Base-by-base conservation (phyloP, 2,329 filamentous ascomycete genomes). In the Verticillium longisporum region DNA sequence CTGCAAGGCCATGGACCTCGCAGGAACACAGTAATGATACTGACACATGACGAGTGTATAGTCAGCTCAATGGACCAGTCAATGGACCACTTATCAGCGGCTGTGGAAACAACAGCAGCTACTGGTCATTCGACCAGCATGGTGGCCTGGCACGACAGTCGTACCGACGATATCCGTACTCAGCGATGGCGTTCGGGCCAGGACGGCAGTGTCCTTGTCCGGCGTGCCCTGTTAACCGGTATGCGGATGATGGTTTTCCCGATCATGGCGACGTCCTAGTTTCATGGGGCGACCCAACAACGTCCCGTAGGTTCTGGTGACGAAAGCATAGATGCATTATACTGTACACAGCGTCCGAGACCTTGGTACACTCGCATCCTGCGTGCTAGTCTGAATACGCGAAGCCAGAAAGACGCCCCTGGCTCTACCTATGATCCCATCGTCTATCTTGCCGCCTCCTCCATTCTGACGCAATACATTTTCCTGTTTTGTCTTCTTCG, bases 311-410 rank as follows among this genome's bases (percentile, higher is more conserved):
- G 45, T 10, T 53, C n/a, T 53, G 45, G 45, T 53, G 45, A 26
- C 18, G 18, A 53, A 53, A 21, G 18, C 45, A 53, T 53, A 53
- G 45, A 53, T 53, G 45, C 45, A 53, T 55, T 55, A 55, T 55
- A 55, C 32, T 55, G 26, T 55, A 55, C 54, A 55, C 54, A 55
- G 26, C 54, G 54, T 55, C 54, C 54, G 54, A 55, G 45, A 55
- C 54, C 54, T 55, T 18, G 18, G 54, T 34, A 55, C 54, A 32
- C 54, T 33, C 26, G 54, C 26, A 34, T 32, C 54, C 45, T 53
- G 45, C 45, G 45, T 53, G 45, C 45, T 53, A 53, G 45, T 53
- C 45, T 53, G 45, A 53, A 53, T 53, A 55, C 26, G 54, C 54
- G 54, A 55, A 55, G 32, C 54, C 26, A 55, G 32, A 33, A 55